Evolutionary conservation across 306 rosid genomes (phyloP).

Genomic region (Ormosia emarginata): DNA sequence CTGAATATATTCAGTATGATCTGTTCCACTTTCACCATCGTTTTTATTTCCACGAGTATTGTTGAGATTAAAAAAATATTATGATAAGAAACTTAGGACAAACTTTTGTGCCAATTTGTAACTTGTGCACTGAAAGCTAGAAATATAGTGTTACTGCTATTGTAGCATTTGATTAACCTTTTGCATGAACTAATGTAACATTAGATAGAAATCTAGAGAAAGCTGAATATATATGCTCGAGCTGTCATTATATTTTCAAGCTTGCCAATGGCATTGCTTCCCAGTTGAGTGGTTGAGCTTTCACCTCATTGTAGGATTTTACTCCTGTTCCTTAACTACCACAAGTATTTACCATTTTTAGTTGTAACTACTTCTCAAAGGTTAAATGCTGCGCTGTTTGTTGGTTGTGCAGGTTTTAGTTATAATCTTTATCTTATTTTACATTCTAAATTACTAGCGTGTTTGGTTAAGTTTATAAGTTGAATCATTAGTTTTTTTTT

Average conservation of each 20-base stretch:
- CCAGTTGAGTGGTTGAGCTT: neutral
- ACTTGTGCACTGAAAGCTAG: constrained; percentile 14
- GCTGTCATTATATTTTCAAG: neutral
- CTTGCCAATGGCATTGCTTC: neutral
- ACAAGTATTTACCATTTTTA: neutral
- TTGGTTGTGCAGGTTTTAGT: neutral
- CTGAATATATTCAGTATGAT: constrained; percentile 15
- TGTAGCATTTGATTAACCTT: constrained; percentile 20
- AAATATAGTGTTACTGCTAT: constrained; percentile 4
- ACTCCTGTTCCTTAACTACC: neutral
- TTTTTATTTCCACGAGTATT: constrained; percentile 3
- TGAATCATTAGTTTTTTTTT: too few species aligned
- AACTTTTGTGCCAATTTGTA: constrained; percentile 19
- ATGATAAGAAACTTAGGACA: constrained; percentile 13
- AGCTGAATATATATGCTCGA: neutral
- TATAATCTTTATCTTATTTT: neutral
- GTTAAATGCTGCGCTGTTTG: neutral
- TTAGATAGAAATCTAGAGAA: neutral
- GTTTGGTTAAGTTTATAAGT: too few species aligned
- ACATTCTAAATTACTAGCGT: neutral
- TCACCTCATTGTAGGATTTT: neutral
- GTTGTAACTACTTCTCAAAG: neutral
- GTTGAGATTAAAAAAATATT: neutral
- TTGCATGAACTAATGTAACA: constrained; percentile 11
- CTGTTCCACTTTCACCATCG: neutral